Base-by-base conservation (phyloP, 345 rosid genomes). In the Syzygium aromaticum region DNA sequence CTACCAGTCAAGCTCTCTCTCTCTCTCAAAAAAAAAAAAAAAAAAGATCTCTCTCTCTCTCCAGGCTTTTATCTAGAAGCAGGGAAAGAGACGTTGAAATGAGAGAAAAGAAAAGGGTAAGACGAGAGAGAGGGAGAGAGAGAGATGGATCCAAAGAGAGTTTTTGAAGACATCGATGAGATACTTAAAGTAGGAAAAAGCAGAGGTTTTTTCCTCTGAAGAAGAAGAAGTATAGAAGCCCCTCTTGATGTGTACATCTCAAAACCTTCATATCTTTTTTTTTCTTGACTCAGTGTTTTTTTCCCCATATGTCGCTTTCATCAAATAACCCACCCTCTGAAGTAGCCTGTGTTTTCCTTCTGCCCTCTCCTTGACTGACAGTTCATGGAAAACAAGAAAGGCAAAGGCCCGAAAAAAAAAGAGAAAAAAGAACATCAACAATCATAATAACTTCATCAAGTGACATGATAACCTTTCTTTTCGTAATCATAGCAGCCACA, bases 161-260 rank as follows among this genome's bases (percentile, higher is more conserved):
- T 52, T 83, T 28, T 51, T 83, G 85, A 83, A 38, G 82, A 73
- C 82, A 38, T 43, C 40, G 86, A 52, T 53, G 61, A 52, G 86
- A 22, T 22, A 90, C 94, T 91, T 89, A 89, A 92, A 93, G 94
- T 92, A 87, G 94, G 94, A 91, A 93, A 92, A 94, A 88, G 93
- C 94, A 92, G 92, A 94, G 94, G 94, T 93, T 94, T 91, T 91
- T 92, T 89, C 77, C 88, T 89, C 89, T 90, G 54, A 84, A 38
- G 86, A 86, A 90, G 88, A 88, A 87, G 91, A 91, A 89, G 94
- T 90, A 90, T 91, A 89, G 94, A 93, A 93, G 91, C 91, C 88
- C 59, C 82, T 38, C 82, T 92, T 90, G 94, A 94, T 90, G 54
- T 93, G 87, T 89, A 94, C 93, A 90, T 91, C 92, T 93, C 94